Conservation (phyloP, 2,329 filamentous ascomycete species). For the Sclerotinia sclerotiorum region DNA sequence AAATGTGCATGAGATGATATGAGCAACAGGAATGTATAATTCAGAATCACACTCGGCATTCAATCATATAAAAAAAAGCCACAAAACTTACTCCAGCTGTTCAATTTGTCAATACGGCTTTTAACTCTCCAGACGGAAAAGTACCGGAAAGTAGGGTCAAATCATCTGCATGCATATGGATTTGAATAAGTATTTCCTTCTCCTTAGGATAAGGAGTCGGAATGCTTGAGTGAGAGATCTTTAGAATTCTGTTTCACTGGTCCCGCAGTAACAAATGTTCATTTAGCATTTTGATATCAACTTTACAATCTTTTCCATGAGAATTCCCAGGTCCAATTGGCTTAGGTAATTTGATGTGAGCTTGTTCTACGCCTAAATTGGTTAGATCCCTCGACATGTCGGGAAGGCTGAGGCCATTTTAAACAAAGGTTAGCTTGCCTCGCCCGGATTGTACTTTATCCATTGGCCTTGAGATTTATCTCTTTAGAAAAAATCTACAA, state of each 20-base stretch:
- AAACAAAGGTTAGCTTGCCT: conserved; percentile 22
- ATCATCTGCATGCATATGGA: not conserved
- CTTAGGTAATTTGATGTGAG: not conserved
- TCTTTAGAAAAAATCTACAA: conserved; percentile 1
- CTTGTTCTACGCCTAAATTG: not conserved
- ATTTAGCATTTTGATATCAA: not conserved
- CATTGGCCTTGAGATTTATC: conserved; percentile 10
- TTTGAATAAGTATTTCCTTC: not conserved
- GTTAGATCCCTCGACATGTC: conserved; percentile 2
- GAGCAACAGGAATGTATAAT: not conserved
- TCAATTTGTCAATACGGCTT: not conserved
- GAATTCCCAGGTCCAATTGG: not conserved
- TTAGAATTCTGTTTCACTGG: not conserved
- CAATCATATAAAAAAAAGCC: not conserved
- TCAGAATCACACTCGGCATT: not conserved
- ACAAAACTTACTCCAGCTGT: not conserved
- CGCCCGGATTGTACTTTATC: conserved; percentile 2
- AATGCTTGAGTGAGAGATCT: not conserved
- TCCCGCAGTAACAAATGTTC: not conserved
- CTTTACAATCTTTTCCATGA: not conserved
- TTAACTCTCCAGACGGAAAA: not conserved
- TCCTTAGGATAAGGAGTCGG: not conserved
- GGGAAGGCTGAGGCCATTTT: conserved; percentile 24
- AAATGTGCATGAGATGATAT: not conserved
- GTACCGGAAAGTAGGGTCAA: not conserved